Percentiles rank a stretch among this genome's conserved stretches.
phyloP scores from a whole-genome alignment of 73 alveolate species.

The Paramecium pentaurelia region DNA sequence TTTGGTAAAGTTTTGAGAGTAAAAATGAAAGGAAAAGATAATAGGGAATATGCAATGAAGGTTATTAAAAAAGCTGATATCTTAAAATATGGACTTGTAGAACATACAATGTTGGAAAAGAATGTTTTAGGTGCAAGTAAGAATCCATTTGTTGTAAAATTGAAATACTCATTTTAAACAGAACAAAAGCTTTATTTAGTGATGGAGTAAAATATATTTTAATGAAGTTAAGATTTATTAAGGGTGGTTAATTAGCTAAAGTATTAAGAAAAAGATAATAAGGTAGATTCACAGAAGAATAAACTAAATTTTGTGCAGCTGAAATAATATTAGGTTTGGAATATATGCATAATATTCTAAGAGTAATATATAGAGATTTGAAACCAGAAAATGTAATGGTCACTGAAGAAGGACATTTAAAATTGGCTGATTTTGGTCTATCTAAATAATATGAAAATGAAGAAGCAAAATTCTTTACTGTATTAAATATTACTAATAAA shows the following conservation, averaged over 20 bases:
- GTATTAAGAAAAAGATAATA: background rate
- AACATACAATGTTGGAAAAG: conserved; percentile 86
- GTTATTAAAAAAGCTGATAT: conserved; percentile 75
- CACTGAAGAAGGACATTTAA: conserved; percentile 77
- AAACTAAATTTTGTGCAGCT: conserved; percentile 45
- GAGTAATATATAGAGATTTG: conserved; percentile 65
- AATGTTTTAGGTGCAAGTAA: conserved; percentile 79
- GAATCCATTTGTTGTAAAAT: conserved; percentile 90
- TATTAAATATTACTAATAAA: background rate
- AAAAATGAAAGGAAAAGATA: conserved; percentile 57
- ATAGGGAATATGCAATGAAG: conserved; percentile 81
- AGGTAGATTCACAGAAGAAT: background rate
- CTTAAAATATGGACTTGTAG: conserved; percentile 70
- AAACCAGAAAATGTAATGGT: conserved; percentile 77
- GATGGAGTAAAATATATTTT: conserved; percentile 69
- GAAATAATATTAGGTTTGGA: conserved; percentile 52
- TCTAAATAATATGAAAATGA: conserved; percentile 65
- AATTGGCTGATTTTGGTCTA: conserved; percentile 79
- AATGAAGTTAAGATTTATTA: background rate
- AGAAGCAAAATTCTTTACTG: conserved; percentile 50
- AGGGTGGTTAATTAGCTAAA: conserved; percentile 25
- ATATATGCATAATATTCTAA: conserved; percentile 46
- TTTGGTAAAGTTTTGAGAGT: conserved; percentile 40
- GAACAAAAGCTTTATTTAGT: conserved; percentile 85
- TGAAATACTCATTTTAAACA: conserved; percentile 90